Base-by-base conservation (phyloP, 176 grass and related monocot species). In the Microstegium vimineum region DNA sequence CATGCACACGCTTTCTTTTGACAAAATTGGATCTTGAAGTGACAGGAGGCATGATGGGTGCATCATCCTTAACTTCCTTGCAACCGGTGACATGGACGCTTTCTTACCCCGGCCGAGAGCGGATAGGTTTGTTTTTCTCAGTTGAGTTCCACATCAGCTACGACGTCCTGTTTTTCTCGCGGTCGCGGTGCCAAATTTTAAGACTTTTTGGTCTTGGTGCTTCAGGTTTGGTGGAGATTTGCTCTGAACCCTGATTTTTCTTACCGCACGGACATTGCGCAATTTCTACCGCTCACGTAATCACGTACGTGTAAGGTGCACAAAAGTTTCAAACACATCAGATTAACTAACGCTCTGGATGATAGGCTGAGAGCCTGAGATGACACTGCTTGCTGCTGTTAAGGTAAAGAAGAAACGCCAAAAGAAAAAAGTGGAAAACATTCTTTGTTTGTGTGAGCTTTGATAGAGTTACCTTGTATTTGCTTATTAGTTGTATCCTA, bases 11-110 rank as follows among this genome's bases (percentile, higher is more conserved):
- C 77, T 51, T 43, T 30, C 42, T 85, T 89, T 85, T 85, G 82
- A 89, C 82, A 51, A 81, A 89, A 75, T 6, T 42, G 71, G 71
- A 81, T 77, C 82, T 76, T 22, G 33, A 77, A 34, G 82, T 71
- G 87, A 85, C 82, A 76, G 40, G 70, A 63, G 40, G 76, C 77
- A 10, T 51, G 47, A 54, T 22, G 40, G n/a, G n/a, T 40, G 41
- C 62, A 63, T 69, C 75, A 5, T 25, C 54, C 54, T 23, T 13
- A 1, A 10, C 0, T 25, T 25, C 3, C 20, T 76, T 7, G 15
- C 49, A 75, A 20, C 37, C 7, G 49, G 30, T 38, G 40, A 73
- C 23, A 56, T 78, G 66, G 18, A 14, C 66, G n/a, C 69, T 80
- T 52, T n/a, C n/a, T 52, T 52, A 22, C 49, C 6, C 49, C 49